Percentiles rank a stretch among this genome's conserved stretches.
These are phyloP conservation scores for Symmetrospora coprosmae DNA, from an alignment of 768 basidiomycete genomes.

Conservation along the genomic window DNA sequence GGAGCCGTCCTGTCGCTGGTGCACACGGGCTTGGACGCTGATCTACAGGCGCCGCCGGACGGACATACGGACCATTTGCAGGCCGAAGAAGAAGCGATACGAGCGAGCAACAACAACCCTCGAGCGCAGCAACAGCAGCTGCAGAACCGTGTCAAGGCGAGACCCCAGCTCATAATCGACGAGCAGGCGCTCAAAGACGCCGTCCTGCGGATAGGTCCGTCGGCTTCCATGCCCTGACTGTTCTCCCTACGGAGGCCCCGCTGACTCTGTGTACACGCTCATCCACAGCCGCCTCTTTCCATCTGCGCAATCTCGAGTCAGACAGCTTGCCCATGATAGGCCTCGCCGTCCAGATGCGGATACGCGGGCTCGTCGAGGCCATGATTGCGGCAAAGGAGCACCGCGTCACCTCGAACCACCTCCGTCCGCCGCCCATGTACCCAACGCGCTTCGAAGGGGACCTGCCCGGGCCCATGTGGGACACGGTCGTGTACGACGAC, in stretches of 20 bases:
- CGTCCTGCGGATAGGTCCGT: slow-evolving; percentile 20
- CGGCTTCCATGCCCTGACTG: background rate
- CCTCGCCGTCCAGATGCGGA: slow-evolving; percentile 20
- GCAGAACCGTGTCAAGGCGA: background rate
- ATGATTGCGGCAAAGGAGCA: slow-evolving; percentile 22
- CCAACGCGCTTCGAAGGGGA: background rate
- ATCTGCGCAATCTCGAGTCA: slow-evolving; percentile 19
- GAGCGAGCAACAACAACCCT: background rate
- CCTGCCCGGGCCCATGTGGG: slow-evolving; percentile 20
- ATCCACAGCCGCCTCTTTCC: slow-evolving; percentile 5
- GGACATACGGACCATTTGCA: background rate
- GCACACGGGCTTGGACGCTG: background rate
- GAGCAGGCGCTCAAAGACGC: slow-evolving; percentile 6
- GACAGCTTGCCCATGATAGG: slow-evolving; percentile 21
- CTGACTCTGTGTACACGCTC: background rate
- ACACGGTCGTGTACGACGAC: slow-evolving; percentile 18
- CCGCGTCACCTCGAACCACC: slow-evolving; percentile 6
- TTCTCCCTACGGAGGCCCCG: background rate
- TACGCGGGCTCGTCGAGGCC: slow-evolving; percentile 17
- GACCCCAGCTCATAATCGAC: slow-evolving; percentile 13
- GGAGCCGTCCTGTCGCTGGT: background rate
- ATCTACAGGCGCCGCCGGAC: too few species aligned
- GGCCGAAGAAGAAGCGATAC: slow-evolving; percentile 24
- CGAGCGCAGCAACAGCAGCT: slow-evolving; percentile 4
- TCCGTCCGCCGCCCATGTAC: slow-evolving; percentile 20